Evolutionary conservation across 208 protist genomes (phyloP).

Genomic region (Endotrypanum monterogeii): DNA sequence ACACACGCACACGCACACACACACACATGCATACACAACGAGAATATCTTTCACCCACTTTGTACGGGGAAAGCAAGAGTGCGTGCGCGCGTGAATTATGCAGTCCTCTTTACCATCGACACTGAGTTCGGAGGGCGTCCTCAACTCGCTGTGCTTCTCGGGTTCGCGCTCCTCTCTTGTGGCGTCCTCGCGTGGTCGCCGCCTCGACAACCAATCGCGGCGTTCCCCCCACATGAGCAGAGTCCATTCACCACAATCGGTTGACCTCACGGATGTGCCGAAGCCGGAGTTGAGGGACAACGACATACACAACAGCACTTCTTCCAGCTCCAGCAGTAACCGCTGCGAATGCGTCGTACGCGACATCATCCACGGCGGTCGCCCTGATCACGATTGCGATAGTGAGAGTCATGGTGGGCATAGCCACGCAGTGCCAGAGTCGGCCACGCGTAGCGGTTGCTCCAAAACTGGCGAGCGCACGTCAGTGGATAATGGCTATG

Average conservation of each 20-base stretch:
- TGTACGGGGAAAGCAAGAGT: neutral
- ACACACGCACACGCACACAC: too few relatives aligned
- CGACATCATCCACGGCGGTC: neutral
- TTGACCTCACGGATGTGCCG: slow-evolving; percentile 23
- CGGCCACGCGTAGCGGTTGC: neutral
- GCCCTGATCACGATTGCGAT: neutral
- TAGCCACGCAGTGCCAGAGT: neutral
- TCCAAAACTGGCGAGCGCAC: neutral
- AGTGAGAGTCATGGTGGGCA: neutral
- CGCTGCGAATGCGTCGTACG: neutral
- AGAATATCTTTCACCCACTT: too few relatives aligned
- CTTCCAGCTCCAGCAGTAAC: slow-evolving; percentile 10
- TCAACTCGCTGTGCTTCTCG: slow-evolving; percentile 11
- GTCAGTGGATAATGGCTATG: neutral
- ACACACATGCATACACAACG: too few relatives aligned
- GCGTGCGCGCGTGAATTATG: neutral
- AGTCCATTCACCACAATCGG: slow-evolving; percentile 1
- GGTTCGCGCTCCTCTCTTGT: slow-evolving; percentile 5
- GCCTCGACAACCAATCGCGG: neutral
- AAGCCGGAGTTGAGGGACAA: slow-evolving; percentile 8
- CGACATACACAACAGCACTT: neutral
- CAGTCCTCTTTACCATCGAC: neutral
- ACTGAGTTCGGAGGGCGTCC: slow-evolving; percentile 10
- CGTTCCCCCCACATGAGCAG: neutral
- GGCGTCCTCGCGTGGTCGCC: neutral